phyloP scores from a whole-genome alignment of 495 filamentous ascomycete species.

The Neurospora sp. region DNA sequence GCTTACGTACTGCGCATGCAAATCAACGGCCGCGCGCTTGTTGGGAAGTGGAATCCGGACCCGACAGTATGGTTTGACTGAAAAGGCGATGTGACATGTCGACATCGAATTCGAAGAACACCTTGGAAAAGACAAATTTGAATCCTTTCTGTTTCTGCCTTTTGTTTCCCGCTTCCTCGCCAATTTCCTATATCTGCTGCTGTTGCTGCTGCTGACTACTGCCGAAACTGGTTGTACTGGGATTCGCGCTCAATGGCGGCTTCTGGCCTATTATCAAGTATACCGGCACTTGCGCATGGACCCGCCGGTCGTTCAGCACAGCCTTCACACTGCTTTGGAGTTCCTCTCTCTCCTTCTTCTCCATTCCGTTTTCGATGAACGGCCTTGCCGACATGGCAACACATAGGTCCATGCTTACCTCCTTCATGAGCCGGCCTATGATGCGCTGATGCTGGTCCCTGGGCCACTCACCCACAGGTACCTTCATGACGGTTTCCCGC shows the following conservation, averaged over 20 bases:
- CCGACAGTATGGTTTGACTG: neutral
- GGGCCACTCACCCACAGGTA: constrained; percentile 55
- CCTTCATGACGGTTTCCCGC: constrained; percentile 39
- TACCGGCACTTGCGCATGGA: constrained; percentile 34
- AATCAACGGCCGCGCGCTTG: neutral
- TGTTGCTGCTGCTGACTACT: neutral
- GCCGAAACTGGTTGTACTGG: neutral
- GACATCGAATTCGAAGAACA: neutral
- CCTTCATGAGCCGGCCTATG: constrained; percentile 43
- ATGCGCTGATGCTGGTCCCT: constrained; percentile 44
- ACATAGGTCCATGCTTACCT: constrained; percentile 44
- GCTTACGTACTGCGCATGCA: neutral
- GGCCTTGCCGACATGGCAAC: constrained; percentile 44
- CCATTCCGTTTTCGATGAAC: constrained; percentile 38
- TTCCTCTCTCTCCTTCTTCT: constrained; percentile 28
- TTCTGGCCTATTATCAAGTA: constrained; percentile 38
- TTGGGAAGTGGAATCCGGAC: neutral
- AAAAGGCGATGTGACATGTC: neutral
- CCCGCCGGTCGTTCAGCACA: constrained; percentile 20
- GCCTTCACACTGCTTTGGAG: constrained; percentile 18
- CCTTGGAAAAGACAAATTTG: neutral
- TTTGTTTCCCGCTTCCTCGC: neutral
- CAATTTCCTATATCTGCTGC: neutral
- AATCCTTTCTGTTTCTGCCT: neutral
- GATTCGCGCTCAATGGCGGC: constrained; percentile 9